Evolutionary conservation across 164 flowering plant genomes (phyloP).

Genomic region (Echeveria elegans): DNA sequence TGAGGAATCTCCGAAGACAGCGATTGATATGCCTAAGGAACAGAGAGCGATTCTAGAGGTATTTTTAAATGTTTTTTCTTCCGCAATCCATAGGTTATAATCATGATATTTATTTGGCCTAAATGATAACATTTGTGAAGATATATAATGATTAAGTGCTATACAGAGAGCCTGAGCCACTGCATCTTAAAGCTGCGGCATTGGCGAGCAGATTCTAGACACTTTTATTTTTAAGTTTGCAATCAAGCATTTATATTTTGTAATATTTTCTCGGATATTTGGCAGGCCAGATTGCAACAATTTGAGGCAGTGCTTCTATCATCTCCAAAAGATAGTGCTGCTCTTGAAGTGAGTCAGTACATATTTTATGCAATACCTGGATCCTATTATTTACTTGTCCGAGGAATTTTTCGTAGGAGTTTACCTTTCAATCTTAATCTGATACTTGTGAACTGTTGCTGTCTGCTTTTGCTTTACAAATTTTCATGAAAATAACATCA

Average conservation of each 20-base stretch:
- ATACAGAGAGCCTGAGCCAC: not conserved
- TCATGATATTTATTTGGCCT: not conserved
- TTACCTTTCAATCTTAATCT: no score
- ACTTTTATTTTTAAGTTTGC: not conserved
- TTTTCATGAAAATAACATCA: not conserved
- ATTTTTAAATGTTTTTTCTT: conserved; percentile 11
- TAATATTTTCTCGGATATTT: conserved; percentile 7
- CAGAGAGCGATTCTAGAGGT: conserved; percentile 64
- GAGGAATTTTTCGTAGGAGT: not conserved
- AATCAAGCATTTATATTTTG: not conserved
- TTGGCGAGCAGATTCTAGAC: not conserved
- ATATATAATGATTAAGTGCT: not conserved
- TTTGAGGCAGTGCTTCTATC: conserved; percentile 48
- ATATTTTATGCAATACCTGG: conserved; percentile 4
- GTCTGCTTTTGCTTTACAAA: not conserved
- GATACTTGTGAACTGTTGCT: not conserved
- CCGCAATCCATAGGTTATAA: not conserved
- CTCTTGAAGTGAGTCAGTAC: conserved; percentile 77
- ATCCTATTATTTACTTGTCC: not conserved
- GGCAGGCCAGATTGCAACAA: conserved; percentile 67
- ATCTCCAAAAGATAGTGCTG: conserved; percentile 65
- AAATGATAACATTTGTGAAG: not conserved
- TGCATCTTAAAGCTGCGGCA: not conserved
- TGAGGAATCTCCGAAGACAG: conserved; percentile 33
- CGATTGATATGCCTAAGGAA: conserved; percentile 45